Conservation (phyloP, 1,284 basidiomycete genomes). For the Cystobasidium pallidum region DNA sequence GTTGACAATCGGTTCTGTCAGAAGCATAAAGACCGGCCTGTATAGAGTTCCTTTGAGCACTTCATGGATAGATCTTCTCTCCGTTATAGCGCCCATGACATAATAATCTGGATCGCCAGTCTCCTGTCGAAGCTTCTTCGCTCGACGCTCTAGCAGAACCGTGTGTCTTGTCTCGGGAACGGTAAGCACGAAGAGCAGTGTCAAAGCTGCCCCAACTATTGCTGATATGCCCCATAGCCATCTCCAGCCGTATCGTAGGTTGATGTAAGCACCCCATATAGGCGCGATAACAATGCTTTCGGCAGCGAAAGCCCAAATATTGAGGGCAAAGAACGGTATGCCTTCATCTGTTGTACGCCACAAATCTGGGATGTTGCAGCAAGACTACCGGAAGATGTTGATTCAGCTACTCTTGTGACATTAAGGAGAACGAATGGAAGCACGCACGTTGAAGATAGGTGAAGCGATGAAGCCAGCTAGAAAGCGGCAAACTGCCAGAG, state of each 20-base stretch:
- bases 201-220: slow-evolving; percentile 43
- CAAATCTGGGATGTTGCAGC: slow-evolving; percentile 22
- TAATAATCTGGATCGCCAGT: slow-evolving; percentile 46
- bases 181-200: slow-evolving; percentile 45
- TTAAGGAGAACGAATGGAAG: not conserved
- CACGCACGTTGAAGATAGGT: slow-evolving; percentile 52
- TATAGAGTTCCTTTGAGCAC: slow-evolving; percentile 31
- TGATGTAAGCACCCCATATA: slow-evolving; percentile 54
- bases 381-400: not conserved
- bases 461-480: slow-evolving; percentile 45
- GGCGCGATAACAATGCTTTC: slow-evolving; percentile 51
- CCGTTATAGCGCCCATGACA: slow-evolving; percentile 40
- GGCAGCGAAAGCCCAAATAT: slow-evolving; percentile 40
- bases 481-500: slow-evolving; percentile 29
- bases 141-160: slow-evolving; percentile 45
- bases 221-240: slow-evolving; percentile 50
- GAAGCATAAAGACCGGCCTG: slow-evolving; percentile 42
- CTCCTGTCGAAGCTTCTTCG: slow-evolving; percentile 36
- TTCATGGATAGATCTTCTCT: slow-evolving; percentile 42
- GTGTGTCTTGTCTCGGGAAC: slow-evolving; percentile 51
- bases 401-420: not conserved
- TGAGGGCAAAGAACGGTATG: slow-evolving; percentile 36
- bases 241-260: slow-evolving; percentile 41
- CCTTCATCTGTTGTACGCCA: slow-evolving; percentile 50
- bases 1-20: slow-evolving; percentile 44